These are phyloP conservation scores for Pseudogymnoascus destructans DNA, from an alignment of 2,329 filamentous ascomycete genomes.

Conservation along the genomic window DNA sequence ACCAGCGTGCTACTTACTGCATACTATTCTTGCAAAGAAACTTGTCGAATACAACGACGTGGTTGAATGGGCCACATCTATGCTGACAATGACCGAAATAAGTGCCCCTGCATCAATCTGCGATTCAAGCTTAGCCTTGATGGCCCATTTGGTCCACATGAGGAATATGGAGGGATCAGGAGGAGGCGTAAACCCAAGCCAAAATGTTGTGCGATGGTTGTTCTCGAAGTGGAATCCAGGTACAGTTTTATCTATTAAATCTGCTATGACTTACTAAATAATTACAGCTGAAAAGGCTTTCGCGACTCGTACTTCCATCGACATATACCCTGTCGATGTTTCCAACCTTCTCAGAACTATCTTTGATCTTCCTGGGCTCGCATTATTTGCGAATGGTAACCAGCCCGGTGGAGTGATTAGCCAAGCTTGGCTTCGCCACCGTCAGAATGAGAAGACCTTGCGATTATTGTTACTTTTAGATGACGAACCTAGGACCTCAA, in stretches of 20 bases:
- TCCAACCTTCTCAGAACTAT: constrained; percentile 57
- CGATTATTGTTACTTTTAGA: constrained; percentile 44
- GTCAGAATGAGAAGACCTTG: constrained; percentile 32
- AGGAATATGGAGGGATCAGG: constrained; percentile 56
- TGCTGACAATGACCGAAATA: constrained; percentile 64
- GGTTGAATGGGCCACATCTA: constrained; percentile 55
- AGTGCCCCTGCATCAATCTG: constrained; percentile 66
- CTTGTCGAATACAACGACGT: constrained; percentile 57
- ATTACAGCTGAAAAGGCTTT: constrained; percentile 51
- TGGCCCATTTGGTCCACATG: constrained; percentile 54
- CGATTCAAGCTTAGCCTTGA: constrained; percentile 66
- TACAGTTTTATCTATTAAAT: constrained; percentile 30
- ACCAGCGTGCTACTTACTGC: constrained; percentile 61
- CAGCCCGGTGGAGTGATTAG: constrained; percentile 21
- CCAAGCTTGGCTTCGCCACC: constrained; percentile 24
- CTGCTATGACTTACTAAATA: constrained; percentile 13
- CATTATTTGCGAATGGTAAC: constrained; percentile 6
- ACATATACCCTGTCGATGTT: constrained; percentile 52
- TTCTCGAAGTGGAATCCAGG: constrained; percentile 72
- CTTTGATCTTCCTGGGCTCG: constrained; percentile 36
- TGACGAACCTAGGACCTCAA: not conserved
- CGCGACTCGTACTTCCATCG: constrained; percentile 48
- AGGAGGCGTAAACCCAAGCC: constrained; percentile 52
- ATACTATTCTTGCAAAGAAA: constrained; percentile 49
- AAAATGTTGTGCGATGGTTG: constrained; percentile 68